Conservation (phyloP, 352 stramenopile genomes). For the Phytophthora chlamydospora region DNA sequence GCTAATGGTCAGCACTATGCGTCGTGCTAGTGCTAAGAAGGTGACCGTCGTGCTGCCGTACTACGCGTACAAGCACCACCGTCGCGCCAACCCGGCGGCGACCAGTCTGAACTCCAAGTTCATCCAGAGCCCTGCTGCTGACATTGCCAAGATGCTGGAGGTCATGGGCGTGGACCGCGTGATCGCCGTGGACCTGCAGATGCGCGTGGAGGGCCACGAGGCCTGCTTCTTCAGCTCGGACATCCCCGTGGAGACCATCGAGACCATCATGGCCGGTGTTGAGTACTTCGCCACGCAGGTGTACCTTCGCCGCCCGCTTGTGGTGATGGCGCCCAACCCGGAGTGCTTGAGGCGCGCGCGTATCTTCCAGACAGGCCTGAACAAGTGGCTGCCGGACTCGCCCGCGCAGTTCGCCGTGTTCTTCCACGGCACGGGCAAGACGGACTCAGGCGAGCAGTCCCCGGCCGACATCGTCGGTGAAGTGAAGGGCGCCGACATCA, state of each 20-base stretch:
- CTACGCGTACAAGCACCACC: conserved; percentile 95
- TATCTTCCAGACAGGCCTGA: conserved; percentile 87
- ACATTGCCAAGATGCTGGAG: conserved; percentile 94
- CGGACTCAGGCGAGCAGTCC: conserved; percentile 54
- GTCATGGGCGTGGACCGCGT: conserved; percentile 95
- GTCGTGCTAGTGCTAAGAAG: conserved; percentile 92
- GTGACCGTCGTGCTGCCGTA: conserved; percentile 95
- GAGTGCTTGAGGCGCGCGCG: conserved; percentile 83
- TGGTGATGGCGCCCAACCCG: conserved; percentile 91
- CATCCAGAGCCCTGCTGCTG: conserved; percentile 85
- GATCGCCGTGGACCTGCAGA: conserved; percentile 93
- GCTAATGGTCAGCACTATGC: conserved; percentile 94
- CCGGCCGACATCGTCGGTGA: conserved; percentile 89
- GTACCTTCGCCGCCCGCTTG: conserved; percentile 74
- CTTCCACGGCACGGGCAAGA: conserved; percentile 75
- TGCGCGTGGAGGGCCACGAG: conserved; percentile 89
- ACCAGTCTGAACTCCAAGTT: conserved; percentile 94
- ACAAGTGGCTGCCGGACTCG: conserved; percentile 88
- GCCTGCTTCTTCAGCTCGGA: conserved; percentile 92
- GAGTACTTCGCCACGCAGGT: conserved; percentile 92
- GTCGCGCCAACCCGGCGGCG: conserved; percentile 80
- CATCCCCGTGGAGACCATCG: conserved; percentile 93
- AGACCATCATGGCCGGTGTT: conserved; percentile 90
- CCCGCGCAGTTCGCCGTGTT: conserved; percentile 84
- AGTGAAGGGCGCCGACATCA: conserved; percentile 87